phyloP scores from a whole-genome alignment of 2,329 filamentous ascomycete genomes.

The Tolypocladium paradoxum region DNA sequence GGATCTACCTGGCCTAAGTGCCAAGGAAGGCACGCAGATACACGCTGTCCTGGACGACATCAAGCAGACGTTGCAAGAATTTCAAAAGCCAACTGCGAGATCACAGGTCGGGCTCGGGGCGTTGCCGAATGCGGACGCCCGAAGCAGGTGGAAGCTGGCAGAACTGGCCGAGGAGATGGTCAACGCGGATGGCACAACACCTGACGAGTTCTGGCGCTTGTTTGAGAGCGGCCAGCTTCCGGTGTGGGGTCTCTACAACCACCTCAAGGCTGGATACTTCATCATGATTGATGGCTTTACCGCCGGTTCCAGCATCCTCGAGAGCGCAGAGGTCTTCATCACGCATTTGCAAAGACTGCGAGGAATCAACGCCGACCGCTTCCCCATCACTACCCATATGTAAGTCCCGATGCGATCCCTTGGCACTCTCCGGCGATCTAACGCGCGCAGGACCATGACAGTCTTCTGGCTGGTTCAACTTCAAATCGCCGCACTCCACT shows the following conservation, averaged over 20 bases:
- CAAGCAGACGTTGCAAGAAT: not conserved
- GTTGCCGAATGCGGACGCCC: too few species aligned
- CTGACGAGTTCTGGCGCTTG: constrained; percentile 13
- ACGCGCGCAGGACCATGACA: constrained; percentile 16
- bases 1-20: constrained; percentile 13
- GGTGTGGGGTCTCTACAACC: constrained; percentile 22
- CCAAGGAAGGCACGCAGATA: constrained; percentile 10
- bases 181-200: constrained; percentile 3
- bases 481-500: constrained; percentile 16
- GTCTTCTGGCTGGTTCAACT: constrained; percentile 25
- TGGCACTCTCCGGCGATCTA: not conserved
- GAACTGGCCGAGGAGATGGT: not conserved
- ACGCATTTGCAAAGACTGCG: constrained; percentile 14
- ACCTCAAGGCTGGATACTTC: constrained; percentile 21
- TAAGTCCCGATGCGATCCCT: constrained; percentile 1
- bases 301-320: constrained; percentile 11
- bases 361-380: constrained; percentile 14
- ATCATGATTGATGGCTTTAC: constrained; percentile 17
- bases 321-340: constrained; percentile 19
- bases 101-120: not conserved
- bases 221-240: constrained; percentile 16
- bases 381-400: constrained; percentile 23
- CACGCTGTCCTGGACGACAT: constrained; percentile 1
- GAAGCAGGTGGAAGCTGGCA: not conserved
- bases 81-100: not conserved